Percentiles rank a stretch among this genome's conserved stretches.
These are phyloP conservation scores for Debaryomyces coudertii DNA, from an alignment of 1,139 yeast species.

Conservation along the genomic window DNA sequence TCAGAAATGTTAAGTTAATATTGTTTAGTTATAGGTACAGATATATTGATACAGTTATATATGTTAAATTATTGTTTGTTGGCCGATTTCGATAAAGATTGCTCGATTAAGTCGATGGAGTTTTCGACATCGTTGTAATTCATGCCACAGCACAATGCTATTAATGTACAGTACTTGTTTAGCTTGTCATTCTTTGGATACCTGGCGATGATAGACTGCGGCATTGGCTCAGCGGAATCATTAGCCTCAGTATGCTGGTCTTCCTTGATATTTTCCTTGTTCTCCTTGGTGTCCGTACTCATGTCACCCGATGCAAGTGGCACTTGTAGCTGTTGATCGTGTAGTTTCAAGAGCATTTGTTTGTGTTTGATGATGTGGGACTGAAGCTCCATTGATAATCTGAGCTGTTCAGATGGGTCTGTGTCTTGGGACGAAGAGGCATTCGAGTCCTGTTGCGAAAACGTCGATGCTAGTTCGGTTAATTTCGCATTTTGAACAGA, in stretches of 20 bases:
- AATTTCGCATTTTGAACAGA: slow-evolving; percentile 11
- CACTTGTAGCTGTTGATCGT: background rate
- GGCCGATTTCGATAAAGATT: slow-evolving; percentile 29
- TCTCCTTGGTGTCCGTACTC: background rate
- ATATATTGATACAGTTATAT: slow-evolving; percentile 6
- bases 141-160: slow-evolving; percentile 52
- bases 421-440: background rate
- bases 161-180: slow-evolving; percentile 46
- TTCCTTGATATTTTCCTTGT: slow-evolving; percentile 12
- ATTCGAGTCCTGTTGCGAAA: slow-evolving; percentile 8
- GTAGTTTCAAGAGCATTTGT: slow-evolving; percentile 1
- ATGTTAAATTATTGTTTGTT: slow-evolving; percentile 7
- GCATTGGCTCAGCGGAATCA: background rate
- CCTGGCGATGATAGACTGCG: slow-evolving; percentile 15
- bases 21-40: slow-evolving; percentile 2
- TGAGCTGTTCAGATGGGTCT: background rate
- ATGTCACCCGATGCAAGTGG: background rate
- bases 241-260: background rate
- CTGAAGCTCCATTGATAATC: slow-evolving; percentile 6
- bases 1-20: background rate
- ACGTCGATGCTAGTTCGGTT: slow-evolving; percentile 28
- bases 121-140: slow-evolving; percentile 43
- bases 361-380: slow-evolving; percentile 1
- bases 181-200: slow-evolving; percentile 40
- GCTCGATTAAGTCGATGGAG: slow-evolving; percentile 49